Base-by-base conservation (phyloP, 306 rosid genomes). In the Malus orientalis region DNA sequence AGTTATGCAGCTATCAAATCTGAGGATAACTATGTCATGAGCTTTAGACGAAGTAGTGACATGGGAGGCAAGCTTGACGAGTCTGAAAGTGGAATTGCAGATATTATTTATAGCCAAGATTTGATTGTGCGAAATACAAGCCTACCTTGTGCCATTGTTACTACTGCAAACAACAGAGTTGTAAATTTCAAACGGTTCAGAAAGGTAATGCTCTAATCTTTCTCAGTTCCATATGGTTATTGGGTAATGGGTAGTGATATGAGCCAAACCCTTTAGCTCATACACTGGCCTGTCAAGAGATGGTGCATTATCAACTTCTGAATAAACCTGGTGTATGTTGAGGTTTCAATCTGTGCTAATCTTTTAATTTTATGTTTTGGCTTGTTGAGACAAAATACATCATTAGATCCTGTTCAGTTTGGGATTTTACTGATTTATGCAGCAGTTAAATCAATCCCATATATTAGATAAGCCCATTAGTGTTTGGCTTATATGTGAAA, bases 101-200 rank as follows among this genome's bases (percentile, higher is more conserved):
- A 87, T 77, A 78, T 87, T 32, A 83, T 87, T 68, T 87, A 80
- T 82, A 84, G 88, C 81, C 91, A 86, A 81, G 59, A 70, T 76
- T 84, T 94, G 81, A 71, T 94, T 76, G 98, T 86, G 70, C 87
- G 90, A 60, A 86, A 89, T 85, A 67, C 36, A 23, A 79, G 36
- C 69, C n/a, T 23, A 40, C 79, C 45, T 30, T 25, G 80, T 64
- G 32, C 74, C 63, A 27, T 6, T 60, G 68, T 67, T 70, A 73
- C 83, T 73, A 76, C 84, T 71, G 78, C 86, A 55, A 79, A 85
- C 83, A 80, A 78, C 75, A 77, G 83, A 51, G 79, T 69, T 75
- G 75, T 89, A 66, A 85, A 90, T 84, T 92, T 92, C 79, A 94
- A 91, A 82, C 82, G 85, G 79, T 92, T 94, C 80, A 86, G 91